Base-by-base conservation (phyloP, 305 asterid species). In the Fraxinus baroniana region DNA sequence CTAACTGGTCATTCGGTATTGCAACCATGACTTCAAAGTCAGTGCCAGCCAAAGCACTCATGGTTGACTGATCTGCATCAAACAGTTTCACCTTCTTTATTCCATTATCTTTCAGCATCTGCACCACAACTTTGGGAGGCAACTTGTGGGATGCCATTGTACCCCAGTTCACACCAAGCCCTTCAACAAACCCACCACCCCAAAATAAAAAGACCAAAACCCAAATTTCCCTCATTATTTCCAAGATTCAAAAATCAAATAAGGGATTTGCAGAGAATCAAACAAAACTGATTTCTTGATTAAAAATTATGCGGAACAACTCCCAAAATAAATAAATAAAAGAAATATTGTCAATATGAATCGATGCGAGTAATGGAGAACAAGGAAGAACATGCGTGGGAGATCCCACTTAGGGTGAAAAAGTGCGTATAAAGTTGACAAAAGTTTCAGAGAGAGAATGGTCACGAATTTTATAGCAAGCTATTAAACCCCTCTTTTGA, bases 151-250 rank as follows among this genome's bases (percentile, higher is more conserved):
- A 83, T 0, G 99, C 96, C 98, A 90, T 92, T 2, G 98, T 94
- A 0, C 99, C 99, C 99, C 99, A 95, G 87, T 95, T 95, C 86
- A 92, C 97, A 12, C 99, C 99, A 0, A 95, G 86, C 84, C 98
- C 89, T 57, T 88, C 90, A 44, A 83, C 95, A 74, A 80, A 70
- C 24, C 37, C 77, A 55, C 76, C 62, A 7, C 84, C 84, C 79
- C 83, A 80, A 33, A 78, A 20, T 46, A 82, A 22, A 24, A 86
- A 26, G 32, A 74, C 46, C 20, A 64, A 80, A 76, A 84, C 2
- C 35, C 78, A 57, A 49, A 39, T 80, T 75, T 85, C 83, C 57
- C 82, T 77, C 92, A 87, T 87, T 62, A 66, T 83, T 73, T 57
- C 17, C 62, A 66, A 66, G 18, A 64, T 10, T 66, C 36, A 83